Percentiles rank a stretch among this genome's conserved stretches.
Evolutionary conservation across 2,329 filamentous ascomycete genomes (phyloP).

Genomic region (Elsinoe fawcettii): DNA sequence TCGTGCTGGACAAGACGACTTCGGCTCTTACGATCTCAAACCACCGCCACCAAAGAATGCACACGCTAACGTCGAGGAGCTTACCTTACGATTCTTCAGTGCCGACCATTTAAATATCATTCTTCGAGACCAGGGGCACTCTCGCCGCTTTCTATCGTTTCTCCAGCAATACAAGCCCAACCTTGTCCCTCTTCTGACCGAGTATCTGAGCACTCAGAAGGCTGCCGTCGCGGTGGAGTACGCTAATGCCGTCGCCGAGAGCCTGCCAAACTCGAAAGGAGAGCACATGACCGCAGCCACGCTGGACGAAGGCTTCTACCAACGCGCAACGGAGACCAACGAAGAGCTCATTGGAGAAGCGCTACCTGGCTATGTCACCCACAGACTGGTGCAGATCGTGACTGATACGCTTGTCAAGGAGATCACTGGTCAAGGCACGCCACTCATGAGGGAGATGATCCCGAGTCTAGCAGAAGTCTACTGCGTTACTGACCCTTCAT

Average conservation of each 20-base stretch:
- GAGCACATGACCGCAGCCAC: constrained; percentile 26
- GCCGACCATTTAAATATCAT: constrained; percentile 37
- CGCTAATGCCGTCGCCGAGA: constrained; percentile 37
- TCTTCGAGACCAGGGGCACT: constrained; percentile 31
- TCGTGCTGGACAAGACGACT: constrained; percentile 20
- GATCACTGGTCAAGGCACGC: constrained; percentile 35
- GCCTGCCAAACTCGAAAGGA: constrained; percentile 19
- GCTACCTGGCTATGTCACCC: constrained; percentile 37
- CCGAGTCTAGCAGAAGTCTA: constrained; percentile 39
- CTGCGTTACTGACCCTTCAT: constrained; percentile 37
- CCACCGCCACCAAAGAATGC: constrained; percentile 31
- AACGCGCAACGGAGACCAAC: constrained; percentile 26
- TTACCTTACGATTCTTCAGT: constrained; percentile 36
- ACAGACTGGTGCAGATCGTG: constrained; percentile 33
- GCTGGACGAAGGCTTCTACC: constrained; percentile 33
- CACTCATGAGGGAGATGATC: constrained; percentile 35
- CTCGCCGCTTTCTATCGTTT: constrained; percentile 33
- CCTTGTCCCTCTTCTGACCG: constrained; percentile 28
- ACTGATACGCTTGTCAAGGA: constrained; percentile 38
- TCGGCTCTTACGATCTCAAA: constrained; percentile 33
- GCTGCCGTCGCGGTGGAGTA: constrained; percentile 38
- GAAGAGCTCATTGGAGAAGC: constrained; percentile 34
- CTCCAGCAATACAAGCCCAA: constrained; percentile 34
- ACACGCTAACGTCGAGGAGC: constrained; percentile 29
- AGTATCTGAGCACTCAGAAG: constrained; percentile 36